These are phyloP conservation scores for Stentor roeselii DNA, from an alignment of 73 alveolate species.

Conservation along the genomic window DNA sequence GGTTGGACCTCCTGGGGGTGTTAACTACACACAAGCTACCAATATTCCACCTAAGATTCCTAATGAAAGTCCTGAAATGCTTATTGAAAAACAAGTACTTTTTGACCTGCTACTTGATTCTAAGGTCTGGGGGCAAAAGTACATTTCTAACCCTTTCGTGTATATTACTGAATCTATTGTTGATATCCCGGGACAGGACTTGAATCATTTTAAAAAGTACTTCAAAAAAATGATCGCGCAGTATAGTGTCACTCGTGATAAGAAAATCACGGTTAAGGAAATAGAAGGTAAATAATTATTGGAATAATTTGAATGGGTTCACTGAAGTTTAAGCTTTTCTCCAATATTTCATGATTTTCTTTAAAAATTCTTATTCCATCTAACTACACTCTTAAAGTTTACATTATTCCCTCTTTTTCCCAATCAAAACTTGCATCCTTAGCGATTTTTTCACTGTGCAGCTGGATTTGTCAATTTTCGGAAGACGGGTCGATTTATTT, in stretches of 20 bases:
- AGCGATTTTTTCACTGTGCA: no score
- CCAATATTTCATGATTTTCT: no score
- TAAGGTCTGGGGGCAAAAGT: conserved; percentile 84
- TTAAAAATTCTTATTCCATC: no score
- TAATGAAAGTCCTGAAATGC: conserved; percentile 84
- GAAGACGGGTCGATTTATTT: no score
- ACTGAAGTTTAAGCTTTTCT: no score
- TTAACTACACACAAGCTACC: conserved; percentile 78
- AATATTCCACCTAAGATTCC: conserved; percentile 66
- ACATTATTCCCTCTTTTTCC: no score
- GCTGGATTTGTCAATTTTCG: no score
- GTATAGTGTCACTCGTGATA: not conserved
- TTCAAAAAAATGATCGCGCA: conserved; percentile 31
- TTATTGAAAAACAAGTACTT: conserved; percentile 82
- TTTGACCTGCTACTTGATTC: conserved; percentile 78
- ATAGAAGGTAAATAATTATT: no score
- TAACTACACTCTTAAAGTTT: no score
- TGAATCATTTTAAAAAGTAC: conserved; percentile 49
- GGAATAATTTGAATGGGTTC: not conserved
- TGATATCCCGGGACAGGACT: conserved; percentile 46
- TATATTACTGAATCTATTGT: conserved; percentile 67
- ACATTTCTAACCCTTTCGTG: conserved; percentile 81
- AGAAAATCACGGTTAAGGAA: not conserved
- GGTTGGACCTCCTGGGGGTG: conserved; percentile 91
- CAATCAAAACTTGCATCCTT: no score